phyloP scores from a whole-genome alignment of 306 rosid genomes.

The Dryas alaskensis region DNA sequence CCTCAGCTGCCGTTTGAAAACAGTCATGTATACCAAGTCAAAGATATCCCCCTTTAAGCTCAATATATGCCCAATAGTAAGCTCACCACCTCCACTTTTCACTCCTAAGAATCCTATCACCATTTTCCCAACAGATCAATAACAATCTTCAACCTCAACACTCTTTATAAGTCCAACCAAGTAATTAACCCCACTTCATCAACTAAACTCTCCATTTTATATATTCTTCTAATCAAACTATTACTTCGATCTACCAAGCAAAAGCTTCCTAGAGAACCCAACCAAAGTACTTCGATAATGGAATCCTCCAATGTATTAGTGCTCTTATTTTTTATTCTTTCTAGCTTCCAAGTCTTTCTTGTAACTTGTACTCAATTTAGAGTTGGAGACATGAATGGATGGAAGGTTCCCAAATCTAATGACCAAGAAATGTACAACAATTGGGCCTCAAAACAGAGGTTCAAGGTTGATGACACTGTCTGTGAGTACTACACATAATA shows the following conservation, averaged over 20 bases:
- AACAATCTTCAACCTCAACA: constrained; percentile 32
- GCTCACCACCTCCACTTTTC: constrained; percentile 31
- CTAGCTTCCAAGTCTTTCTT: constrained; percentile 19
- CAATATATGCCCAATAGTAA: too few relatives aligned
- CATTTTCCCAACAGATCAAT: constrained; percentile 10
- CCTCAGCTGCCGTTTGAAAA: background rate
- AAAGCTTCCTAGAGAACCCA: background rate
- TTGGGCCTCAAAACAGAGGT: constrained; percentile 78
- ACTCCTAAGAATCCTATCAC: constrained; percentile 40
- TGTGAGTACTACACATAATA: constrained; percentile 39
- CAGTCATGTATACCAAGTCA: background rate
- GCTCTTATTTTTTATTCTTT: constrained; percentile 30
- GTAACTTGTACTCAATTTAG: constrained; percentile 44
- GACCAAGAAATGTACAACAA: constrained; percentile 38
- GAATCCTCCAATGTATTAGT: constrained; percentile 20
- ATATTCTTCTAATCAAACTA: background rate
- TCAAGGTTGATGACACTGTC: constrained; percentile 59
- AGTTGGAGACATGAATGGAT: constrained; percentile 60
- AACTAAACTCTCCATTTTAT: background rate
- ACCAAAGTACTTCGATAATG: constrained; percentile 2
- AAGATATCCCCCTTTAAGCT: background rate
- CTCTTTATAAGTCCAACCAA: constrained; percentile 37
- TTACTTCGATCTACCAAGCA: too few relatives aligned
- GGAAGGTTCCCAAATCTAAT: constrained; percentile 57
- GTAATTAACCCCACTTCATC: background rate